These are phyloP conservation scores for Arthrinium phaeospermum DNA, from an alignment of 2,329 filamentous ascomycete species.

Conservation along the genomic window DNA sequence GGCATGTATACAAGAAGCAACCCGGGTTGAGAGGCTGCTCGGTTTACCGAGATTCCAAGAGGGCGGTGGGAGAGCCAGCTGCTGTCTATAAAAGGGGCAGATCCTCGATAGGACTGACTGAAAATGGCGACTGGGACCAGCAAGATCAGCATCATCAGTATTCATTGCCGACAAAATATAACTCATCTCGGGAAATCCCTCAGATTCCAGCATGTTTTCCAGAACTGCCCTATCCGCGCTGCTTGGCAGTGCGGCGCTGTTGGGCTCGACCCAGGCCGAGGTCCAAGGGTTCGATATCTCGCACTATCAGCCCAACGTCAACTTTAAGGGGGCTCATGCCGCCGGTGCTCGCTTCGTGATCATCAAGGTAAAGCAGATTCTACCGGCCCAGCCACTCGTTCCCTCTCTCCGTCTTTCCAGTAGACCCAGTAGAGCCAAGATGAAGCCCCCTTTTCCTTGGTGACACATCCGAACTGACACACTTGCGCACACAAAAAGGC, in stretches of 20 bases:
- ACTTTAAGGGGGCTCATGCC: conserved; percentile 45
- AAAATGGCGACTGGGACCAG: background rate
- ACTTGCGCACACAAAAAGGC: conserved; percentile 42
- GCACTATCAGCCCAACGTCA: conserved; percentile 44
- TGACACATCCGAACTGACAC: background rate
- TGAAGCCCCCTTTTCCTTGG: background rate
- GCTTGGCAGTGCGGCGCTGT: conserved; percentile 17
- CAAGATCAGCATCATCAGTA: background rate
- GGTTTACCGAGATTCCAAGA: background rate
- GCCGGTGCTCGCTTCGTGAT: conserved; percentile 50
- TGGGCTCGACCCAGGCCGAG: conserved; percentile 33
- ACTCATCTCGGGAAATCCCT: background rate
- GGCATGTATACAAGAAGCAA: background rate
- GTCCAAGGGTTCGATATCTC: conserved; percentile 51
- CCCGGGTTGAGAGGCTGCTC: background rate
- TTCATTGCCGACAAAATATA: background rate
- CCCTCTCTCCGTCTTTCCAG: background rate
- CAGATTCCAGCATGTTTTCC: background rate
- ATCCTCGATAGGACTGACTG: background rate
- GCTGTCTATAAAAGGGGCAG: background rate
- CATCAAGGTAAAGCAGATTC: conserved; percentile 44
- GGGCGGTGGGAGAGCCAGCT: background rate
- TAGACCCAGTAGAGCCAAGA: background rate
- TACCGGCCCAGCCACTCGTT: background rate
- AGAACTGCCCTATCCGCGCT: conserved; percentile 13